Evolutionary conservation across 2,329 filamentous ascomycete genomes (phyloP), one percentile per base, ranked within the genome.

Genomic region (Pyrenophora teres): DNA sequence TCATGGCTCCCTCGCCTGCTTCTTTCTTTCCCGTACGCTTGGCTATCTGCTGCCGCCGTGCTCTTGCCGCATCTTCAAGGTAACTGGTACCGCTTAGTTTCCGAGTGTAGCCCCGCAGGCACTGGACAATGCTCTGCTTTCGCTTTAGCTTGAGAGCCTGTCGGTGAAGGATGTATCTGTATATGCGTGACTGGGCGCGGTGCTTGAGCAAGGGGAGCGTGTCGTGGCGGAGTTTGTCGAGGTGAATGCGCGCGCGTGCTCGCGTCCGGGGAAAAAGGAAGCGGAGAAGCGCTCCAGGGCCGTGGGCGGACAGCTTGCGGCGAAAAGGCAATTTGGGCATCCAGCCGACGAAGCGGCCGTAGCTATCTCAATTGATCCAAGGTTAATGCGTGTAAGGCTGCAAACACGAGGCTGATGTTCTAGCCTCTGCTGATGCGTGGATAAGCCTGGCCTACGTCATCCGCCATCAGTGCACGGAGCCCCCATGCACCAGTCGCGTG

Each of bases 181-280:
- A 95, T 59, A 96, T 85, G 49, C 86, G 84, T 32, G 87, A 87
- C 74, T 96, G 91, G 7, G 90, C 76, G 46, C 82, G 80, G 69
- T 87, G 84, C 66, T 87, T 89, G 64, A 90, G 81, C 43, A 80
- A 77, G 10, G 90, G 89, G 19, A 96, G 74, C 4, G 84, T 89
- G 63, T 92, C 85, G 81, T 90, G 83, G 57, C 85, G 89, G 71
- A 96, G 85, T 60, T 81, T 78, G 63, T 87, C 81, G 46, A 94
- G 78, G 55, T 82, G 83, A 53, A 86, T 83, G 69, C 84, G 85
- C 63, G 86, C 86, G 61, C 81, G 83, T 56, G 70, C 83, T 83
- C 55, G 82, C 77, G 60, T 80, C 78, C n/a, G 88, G 84, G 66
- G 87, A 65, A 92, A 86, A 55, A 92, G 78, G 71, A 85, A 86